These are phyloP conservation scores for Leishmania tarentolae DNA, from an alignment of 208 protist genomes.

Conservation along the genomic window DNA sequence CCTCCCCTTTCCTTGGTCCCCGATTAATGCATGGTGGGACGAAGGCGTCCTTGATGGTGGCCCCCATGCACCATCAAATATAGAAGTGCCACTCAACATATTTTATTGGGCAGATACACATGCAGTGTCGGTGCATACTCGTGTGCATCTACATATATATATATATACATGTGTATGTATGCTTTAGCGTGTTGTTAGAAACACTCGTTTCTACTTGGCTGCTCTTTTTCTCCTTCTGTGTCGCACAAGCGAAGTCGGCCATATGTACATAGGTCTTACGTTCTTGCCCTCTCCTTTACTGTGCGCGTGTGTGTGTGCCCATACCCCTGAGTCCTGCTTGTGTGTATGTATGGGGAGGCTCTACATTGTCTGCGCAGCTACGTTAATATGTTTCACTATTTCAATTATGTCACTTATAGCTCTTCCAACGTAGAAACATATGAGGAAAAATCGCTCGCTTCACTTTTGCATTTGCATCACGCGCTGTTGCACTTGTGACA, in stretches of 20 bases:
- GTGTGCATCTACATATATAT: neutral
- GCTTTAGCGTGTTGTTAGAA: neutral
- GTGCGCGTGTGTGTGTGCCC: neutral
- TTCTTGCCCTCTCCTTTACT: neutral
- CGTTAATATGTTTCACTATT: neutral
- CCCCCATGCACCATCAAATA: too few relatives aligned
- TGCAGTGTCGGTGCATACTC: too few relatives aligned
- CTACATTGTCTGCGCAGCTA: neutral
- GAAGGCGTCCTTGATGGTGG: neutral
- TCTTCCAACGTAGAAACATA: neutral
- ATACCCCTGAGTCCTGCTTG: neutral
- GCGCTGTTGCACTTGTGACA: neutral
- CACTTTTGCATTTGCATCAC: neutral
- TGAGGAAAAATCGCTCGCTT: too few relatives aligned
- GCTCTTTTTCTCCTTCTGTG: neutral
- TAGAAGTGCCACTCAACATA: neutral
- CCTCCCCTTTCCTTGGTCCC: neutral
- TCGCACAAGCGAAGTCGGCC: neutral
- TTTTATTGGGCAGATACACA: neutral
- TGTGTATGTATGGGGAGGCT: neutral
- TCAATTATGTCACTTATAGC: neutral
- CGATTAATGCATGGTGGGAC: neutral
- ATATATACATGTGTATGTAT: neutral
- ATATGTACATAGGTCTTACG: neutral
- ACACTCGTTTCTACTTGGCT: neutral